Percentiles rank a stretch among this genome's conserved stretches.
These are phyloP conservation scores for Salinomyces thailandicus DNA, from an alignment of 2,329 filamentous ascomycete species.

Conservation along the genomic window DNA sequence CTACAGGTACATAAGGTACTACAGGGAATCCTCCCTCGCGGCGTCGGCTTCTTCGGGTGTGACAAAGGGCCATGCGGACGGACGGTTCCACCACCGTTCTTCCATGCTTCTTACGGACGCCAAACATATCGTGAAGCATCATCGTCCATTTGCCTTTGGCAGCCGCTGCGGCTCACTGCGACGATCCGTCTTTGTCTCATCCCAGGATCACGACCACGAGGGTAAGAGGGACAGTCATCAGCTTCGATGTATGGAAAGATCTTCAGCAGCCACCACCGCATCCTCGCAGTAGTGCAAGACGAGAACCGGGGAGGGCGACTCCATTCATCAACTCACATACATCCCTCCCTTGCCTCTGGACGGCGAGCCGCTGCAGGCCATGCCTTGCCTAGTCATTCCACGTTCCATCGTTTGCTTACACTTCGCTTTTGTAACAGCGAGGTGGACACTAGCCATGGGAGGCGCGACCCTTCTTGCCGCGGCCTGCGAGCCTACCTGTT, in stretches of 20 bases:
- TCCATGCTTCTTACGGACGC: too few relatives aligned
- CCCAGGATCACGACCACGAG: too few relatives aligned
- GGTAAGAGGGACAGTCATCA: not conserved
- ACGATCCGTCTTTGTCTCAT: too few relatives aligned
- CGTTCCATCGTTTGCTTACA: not conserved
- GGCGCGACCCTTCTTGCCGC: not conserved
- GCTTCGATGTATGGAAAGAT: not conserved
- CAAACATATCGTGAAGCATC: too few relatives aligned
- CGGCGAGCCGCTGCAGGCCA: not conserved
- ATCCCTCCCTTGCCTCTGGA: not conserved
- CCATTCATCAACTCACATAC: not conserved
- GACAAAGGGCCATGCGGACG: too few relatives aligned
- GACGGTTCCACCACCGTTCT: too few relatives aligned
- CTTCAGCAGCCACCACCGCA: too few relatives aligned
- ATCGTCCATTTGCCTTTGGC: too few relatives aligned
- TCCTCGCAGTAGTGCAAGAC: not conserved
- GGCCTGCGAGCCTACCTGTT: not conserved
- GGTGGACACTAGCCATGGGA: not conserved
- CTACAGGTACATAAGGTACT: too few relatives aligned
- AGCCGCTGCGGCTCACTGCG: too few relatives aligned
- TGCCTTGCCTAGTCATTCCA: not conserved
- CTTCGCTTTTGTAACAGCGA: not conserved
- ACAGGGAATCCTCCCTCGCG: too few relatives aligned
- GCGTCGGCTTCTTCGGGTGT: too few relatives aligned
- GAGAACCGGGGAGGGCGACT: not conserved